Base-by-base conservation (phyloP, 108 stramenopile genomes). In the Discostella pseudostelligera region DNA sequence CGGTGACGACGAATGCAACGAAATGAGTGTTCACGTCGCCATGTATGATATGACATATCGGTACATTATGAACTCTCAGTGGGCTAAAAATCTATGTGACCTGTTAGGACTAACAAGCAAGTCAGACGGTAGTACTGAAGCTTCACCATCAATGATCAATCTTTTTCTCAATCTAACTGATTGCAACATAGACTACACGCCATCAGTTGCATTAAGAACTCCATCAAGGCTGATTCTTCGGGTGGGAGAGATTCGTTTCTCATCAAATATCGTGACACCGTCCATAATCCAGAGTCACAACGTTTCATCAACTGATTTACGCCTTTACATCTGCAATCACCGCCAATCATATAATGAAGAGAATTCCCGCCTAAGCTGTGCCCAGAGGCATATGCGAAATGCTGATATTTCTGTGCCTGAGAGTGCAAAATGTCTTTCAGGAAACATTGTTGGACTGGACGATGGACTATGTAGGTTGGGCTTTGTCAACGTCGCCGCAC, bases 11-110 rank as follows among this genome's bases (percentile, higher is more conserved):
- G 57, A 62, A 35, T 71, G 26, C 54, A n/a, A 28, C 19, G 80
- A 74, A 42, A 48, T 59, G 28, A 64, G 63, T 46, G 39, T 93
- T 54, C 70, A 90, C 59, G 36, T 87, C 14, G 66, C 71, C 20
- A 24, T 90, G 9, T 93, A 93, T 39, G 84, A 90, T 65, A 70
- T 89, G 43, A 93, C 88, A 17, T 71, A 78, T 59, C 80, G 92
- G 12, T 82, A 81, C 57, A 59, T 74, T 39, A 56, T 72, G 43
- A 72, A 83, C 48, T 87, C 85, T 9, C 29, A 68, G 4, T 88
- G 84, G 87, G 44, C 80, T 24, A 16, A 76, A 25, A 58, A 72
- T 39, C 21, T 89, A 2, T 49, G 10, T 13, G n/a, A 24, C 14
- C n/a, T 85, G 51, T 22, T 28, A 17, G 22, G 46, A 56, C 46